These are phyloP conservation scores for Puccinellia tenuiflora DNA, from an alignment of 176 grass and related monocot species.

Conservation along the genomic window DNA sequence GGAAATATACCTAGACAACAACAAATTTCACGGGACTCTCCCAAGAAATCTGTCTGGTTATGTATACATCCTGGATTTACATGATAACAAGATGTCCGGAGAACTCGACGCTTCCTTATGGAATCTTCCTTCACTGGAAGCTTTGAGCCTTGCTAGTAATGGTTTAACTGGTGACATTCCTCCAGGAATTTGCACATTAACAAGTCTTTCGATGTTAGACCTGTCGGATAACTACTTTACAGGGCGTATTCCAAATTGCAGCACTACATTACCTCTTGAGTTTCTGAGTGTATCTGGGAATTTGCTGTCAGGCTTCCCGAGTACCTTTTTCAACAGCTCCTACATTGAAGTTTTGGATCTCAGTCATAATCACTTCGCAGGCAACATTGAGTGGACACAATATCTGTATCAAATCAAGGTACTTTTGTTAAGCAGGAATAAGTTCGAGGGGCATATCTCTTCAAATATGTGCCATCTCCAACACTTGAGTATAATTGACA, in stretches of 20 bases:
- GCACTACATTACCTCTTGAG: fast-evolving
- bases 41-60: neutral
- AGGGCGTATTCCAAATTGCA: slow-evolving; percentile 2
- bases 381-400: neutral
- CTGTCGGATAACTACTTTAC: slow-evolving; percentile 17
- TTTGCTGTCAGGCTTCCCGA: neutral
- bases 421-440: neutral
- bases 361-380: slow-evolving; percentile 2
- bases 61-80: neutral
- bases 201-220: neutral
- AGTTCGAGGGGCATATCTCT: too few species aligned
- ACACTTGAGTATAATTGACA: slow-evolving; percentile 12
- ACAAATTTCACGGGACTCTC: neutral
- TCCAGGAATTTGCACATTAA: slow-evolving; percentile 7
- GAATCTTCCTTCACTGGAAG: neutral
- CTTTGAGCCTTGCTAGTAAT: slow-evolving; percentile 8
- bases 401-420: neutral
- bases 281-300: slow-evolving; percentile 15
- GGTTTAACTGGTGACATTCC: slow-evolving; percentile 6
- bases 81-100: slow-evolving; percentile 13
- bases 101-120: neutral
- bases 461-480: slow-evolving; percentile 17
- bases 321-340: neutral
- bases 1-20: neutral
- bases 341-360: neutral